A percentile compares a stretch with the other conserved stretches of the same genome.
phyloP scores from a whole-genome alignment of 768 basidiomycete species.

The Kwoniella dendrophila region DNA sequence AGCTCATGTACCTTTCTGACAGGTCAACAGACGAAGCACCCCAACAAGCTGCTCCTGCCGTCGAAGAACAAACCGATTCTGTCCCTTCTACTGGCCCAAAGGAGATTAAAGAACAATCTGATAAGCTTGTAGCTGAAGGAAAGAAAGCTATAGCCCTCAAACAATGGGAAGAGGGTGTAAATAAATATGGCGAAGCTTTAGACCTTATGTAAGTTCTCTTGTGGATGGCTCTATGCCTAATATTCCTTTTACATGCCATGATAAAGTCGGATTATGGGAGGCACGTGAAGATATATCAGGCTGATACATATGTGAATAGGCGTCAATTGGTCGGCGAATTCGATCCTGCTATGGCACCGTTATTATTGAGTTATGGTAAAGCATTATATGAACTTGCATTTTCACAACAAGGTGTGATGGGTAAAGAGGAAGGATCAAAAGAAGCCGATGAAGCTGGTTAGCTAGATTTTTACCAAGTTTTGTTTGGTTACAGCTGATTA shows the following conservation, averaged over 20 bases:
- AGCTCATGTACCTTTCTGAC: neutral
- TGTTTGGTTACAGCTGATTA: neutral
- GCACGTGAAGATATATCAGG: neutral
- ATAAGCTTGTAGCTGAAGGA: slow-evolving; percentile 48
- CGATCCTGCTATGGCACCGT: slow-evolving; percentile 78
- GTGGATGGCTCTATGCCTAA: neutral
- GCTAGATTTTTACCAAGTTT: slow-evolving; percentile 11
- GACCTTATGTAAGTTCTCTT: slow-evolving; percentile 49
- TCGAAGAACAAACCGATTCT: neutral
- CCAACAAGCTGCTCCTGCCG: neutral
- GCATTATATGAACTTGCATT: slow-evolving; percentile 92
- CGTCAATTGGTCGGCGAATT: slow-evolving; percentile 67
- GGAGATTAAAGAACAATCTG: slow-evolving; percentile 27
- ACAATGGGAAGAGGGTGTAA: slow-evolving; percentile 53
- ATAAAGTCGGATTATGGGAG: neutral
- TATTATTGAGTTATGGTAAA: slow-evolving; percentile 89
- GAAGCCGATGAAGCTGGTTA: slow-evolving; percentile 45
- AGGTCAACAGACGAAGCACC: slow-evolving; percentile 7
- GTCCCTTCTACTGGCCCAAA: neutral
- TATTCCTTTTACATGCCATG: neutral
- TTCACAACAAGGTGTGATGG: slow-evolving; percentile 79
- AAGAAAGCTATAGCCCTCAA: slow-evolving; percentile 54
- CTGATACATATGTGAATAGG: slow-evolving; percentile 22
- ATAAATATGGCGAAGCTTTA: slow-evolving; percentile 53
- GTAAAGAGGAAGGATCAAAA: slow-evolving; percentile 72